Percentiles rank a stretch among this genome's conserved stretches.
Evolutionary conservation across 192 early-diverging fungal genomes (phyloP).

Genomic region (Coemansia pectinata): DNA sequence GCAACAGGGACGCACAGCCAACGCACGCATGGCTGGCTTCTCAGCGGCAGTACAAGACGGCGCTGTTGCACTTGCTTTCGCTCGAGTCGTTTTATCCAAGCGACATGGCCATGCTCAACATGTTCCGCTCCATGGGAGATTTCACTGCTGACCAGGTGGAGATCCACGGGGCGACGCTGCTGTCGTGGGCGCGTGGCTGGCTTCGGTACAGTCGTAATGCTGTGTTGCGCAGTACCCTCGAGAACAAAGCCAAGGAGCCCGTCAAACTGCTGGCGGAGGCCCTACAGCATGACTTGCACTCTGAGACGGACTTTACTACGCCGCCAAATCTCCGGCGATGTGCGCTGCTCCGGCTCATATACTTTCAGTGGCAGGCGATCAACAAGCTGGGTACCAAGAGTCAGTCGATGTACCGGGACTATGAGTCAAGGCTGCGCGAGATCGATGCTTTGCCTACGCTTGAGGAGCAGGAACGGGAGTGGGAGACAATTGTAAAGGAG

Average conservation of each 20-base stretch:
- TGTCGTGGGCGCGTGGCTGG: slow-evolving; percentile 58
- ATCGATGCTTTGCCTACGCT: slow-evolving; percentile 32
- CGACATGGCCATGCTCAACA: slow-evolving; percentile 49
- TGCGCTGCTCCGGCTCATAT: slow-evolving; percentile 43
- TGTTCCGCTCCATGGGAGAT: slow-evolving; percentile 38
- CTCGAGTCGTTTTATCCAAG: slow-evolving; percentile 56
- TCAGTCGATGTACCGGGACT: slow-evolving; percentile 51
- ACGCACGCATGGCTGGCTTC: slow-evolving; percentile 29
- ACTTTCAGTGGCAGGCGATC: slow-evolving; percentile 44
- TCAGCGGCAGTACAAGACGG: slow-evolving; percentile 48
- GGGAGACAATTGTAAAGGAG: slow-evolving; percentile 27
- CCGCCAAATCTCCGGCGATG: slow-evolving; percentile 28
- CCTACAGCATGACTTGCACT: slow-evolving; percentile 42
- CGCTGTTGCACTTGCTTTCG: slow-evolving; percentile 43
- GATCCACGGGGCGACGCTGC: slow-evolving; percentile 21
- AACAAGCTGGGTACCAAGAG: slow-evolving; percentile 52
- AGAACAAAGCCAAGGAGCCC: slow-evolving; percentile 33
- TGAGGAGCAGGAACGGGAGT: slow-evolving; percentile 45
- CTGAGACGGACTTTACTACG: slow-evolving; percentile 11
- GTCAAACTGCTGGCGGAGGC: slow-evolving; percentile 43
- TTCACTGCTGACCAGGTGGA: slow-evolving; percentile 49
- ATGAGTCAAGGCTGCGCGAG: slow-evolving; percentile 43
- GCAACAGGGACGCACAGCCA: slow-evolving; percentile 32
- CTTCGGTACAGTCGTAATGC: slow-evolving; percentile 54
- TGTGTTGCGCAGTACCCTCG: slow-evolving; percentile 40